Conservation (phyloP, 2,329 filamentous ascomycete species). For the Penicillium janthinellum region DNA sequence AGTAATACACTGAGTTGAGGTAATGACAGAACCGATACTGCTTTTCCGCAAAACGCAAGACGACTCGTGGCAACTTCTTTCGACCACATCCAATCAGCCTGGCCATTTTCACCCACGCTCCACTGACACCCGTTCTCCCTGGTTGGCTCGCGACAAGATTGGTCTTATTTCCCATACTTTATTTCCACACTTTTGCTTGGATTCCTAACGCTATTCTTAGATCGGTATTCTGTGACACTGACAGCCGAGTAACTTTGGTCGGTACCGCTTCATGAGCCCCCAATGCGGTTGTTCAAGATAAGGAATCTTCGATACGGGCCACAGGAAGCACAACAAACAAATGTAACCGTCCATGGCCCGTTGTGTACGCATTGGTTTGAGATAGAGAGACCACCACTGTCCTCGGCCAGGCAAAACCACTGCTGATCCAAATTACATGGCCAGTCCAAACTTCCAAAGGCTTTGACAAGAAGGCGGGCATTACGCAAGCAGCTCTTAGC, state of each 20-base stretch:
- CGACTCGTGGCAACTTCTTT: constrained; percentile 15
- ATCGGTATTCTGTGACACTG: neutral
- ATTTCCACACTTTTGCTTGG: neutral
- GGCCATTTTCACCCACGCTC: constrained; percentile 3
- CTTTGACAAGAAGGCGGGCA: constrained; percentile 25
- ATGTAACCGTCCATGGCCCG: constrained; percentile 8
- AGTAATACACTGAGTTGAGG: too few species aligned
- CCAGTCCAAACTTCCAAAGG: constrained; percentile 9
- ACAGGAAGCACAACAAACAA: neutral
- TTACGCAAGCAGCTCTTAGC: constrained; percentile 42
- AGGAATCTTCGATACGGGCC: neutral
- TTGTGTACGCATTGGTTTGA: constrained; percentile 14
- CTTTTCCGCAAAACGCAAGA: neutral
- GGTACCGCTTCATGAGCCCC: neutral
- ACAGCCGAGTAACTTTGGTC: neutral
- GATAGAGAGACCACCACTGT: constrained; percentile 16
- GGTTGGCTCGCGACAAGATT: neutral
- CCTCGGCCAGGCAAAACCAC: constrained; percentile 16
- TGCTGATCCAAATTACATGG: constrained; percentile 38
- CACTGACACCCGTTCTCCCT: neutral
- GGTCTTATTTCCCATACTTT: neutral
- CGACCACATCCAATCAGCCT: constrained; percentile 7
- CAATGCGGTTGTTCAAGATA: constrained; percentile 2
- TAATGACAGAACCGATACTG: neutral
- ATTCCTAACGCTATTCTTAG: constrained; percentile 1